Conservation (phyloP, 129 eudicot genomes). For the Deinandra increscens region DNA sequence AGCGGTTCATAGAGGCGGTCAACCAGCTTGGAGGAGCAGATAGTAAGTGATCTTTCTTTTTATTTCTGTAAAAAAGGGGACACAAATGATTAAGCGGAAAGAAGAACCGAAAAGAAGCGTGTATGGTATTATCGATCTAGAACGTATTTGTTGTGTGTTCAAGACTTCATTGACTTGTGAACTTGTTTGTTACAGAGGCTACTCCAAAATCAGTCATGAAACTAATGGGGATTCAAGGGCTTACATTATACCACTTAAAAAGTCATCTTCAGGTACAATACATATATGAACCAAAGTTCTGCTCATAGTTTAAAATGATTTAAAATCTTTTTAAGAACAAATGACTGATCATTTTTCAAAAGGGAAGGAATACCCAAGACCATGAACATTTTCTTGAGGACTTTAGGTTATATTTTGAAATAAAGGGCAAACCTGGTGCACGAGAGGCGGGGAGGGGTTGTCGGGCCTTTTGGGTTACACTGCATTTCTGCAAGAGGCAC, state of each 20-base stretch:
- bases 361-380: too few species aligned
- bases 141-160: too few species aligned
- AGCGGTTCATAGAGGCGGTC: conserved; percentile 84
- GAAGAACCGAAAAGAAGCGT: not conserved
- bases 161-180: conserved; percentile 16
- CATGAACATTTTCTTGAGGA: too few species aligned
- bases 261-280: conserved; percentile 88
- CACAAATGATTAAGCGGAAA: not conserved
- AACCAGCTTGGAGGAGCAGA: conserved; percentile 97
- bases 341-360: too few species aligned
- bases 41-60: conserved; percentile 50
- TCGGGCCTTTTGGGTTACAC: too few species aligned
- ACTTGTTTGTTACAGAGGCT: conserved; percentile 62
- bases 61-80: not conserved
- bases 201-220: conserved; percentile 95
- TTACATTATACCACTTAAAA: conserved; percentile 89
- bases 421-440: too few species aligned
- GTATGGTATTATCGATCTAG: too few species aligned
- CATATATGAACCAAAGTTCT: conserved; percentile 10
- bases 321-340: too few species aligned
- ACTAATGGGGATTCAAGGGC: conserved; percentile 95
- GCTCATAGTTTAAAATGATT: too few species aligned
- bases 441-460: too few species aligned
- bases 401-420: too few species aligned
- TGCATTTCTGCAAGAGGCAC: too few species aligned